Conservation (phyloP, 2,329 filamentous ascomycete genomes). For the Aspergillus melleus region DNA sequence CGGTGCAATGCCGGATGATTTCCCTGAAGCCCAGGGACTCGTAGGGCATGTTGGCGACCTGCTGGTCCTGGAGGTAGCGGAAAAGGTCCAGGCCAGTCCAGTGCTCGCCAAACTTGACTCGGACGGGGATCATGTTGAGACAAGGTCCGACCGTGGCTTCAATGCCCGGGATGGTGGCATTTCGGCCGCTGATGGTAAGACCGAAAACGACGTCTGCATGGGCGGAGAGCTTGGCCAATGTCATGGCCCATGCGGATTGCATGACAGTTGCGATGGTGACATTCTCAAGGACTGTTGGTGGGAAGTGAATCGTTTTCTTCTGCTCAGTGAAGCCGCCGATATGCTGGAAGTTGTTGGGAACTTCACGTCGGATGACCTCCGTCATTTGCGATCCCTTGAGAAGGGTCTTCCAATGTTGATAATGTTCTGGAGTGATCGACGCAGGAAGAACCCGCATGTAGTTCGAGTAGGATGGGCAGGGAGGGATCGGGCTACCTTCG, state of each 20-base stretch:
- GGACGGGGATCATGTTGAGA: conserved; percentile 66
- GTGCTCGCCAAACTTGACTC: conserved; percentile 54
- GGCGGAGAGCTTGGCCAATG: conserved; percentile 56
- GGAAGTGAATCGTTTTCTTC: conserved; percentile 36
- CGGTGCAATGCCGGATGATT: conserved; percentile 48
- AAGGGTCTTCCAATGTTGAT: conserved; percentile 62
- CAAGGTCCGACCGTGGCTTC: conserved; percentile 64
- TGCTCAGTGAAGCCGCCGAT: conserved; percentile 37
- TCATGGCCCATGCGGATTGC: conserved; percentile 67
- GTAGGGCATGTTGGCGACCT: conserved; percentile 56
- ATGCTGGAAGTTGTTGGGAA: conserved; percentile 36
- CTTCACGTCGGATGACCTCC: conserved; percentile 34
- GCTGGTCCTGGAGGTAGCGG: conserved; percentile 56
- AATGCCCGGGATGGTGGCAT: conserved; percentile 56
- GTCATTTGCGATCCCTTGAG: conserved; percentile 57
- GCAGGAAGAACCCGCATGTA: conserved; percentile 46
- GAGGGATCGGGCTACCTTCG: conserved; percentile 39
- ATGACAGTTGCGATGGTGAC: conserved; percentile 65
- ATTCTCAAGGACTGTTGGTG: conserved; percentile 52
- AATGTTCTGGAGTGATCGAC: conserved; percentile 47
- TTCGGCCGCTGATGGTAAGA: conserved; percentile 65
- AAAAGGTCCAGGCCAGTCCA: conserved; percentile 58
- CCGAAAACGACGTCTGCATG: conserved; percentile 63
- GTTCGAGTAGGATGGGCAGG: conserved; percentile 46
- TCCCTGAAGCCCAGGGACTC: conserved; percentile 58